Base-by-base conservation (phyloP, 768 basidiomycete species). In the Coprinopsis marcescibilis region DNA sequence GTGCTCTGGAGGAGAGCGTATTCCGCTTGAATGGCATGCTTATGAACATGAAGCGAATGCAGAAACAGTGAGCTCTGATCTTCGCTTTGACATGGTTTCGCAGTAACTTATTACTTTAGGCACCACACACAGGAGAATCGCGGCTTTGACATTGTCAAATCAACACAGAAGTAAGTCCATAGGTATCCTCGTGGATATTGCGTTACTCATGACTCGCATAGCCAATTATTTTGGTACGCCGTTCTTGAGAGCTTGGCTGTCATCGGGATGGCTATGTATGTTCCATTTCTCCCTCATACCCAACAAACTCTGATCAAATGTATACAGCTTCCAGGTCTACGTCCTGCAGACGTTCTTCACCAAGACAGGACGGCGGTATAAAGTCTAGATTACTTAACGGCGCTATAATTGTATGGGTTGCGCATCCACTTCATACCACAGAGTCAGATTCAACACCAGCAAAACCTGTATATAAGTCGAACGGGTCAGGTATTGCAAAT, bases 271-370 rank as follows among this genome's bases (percentile, higher is more conserved):
- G 90, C 93, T 14, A 66, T 84, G 92, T 95, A 70, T 48, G 92
- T 32, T n/a, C 24, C 49, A 30, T 42, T 15, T 39, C 23, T 12
- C 46, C 42, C 29, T 48, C 39, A n/a, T 14, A 21, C 8, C 13
- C 14, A 5, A 30, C 13, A 53, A 17, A 26, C 29, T 55, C 20
- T 46, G 10, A 32, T 20, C 38, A 53, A n/a, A 27, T 54, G 47
- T 24, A 24, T 43, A 4, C 58, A 94, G 92, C 3, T 64, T 87
- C 49, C 93, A 97, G 67, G 88, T 95, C 11, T 95, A 92, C 61
- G 72, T 94, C 36, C 77, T 97, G 19, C 91, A 94, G 66, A 94
- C 90, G 15, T 97, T 95, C 81, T 97, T 97, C 69, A 92, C 89
- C n/a, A 81, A 85, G 64, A 92, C 91, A 6, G 90, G 89, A 27